Conservation (phyloP, 1,139 yeast species). For the Maudiozyma humilis region DNA sequence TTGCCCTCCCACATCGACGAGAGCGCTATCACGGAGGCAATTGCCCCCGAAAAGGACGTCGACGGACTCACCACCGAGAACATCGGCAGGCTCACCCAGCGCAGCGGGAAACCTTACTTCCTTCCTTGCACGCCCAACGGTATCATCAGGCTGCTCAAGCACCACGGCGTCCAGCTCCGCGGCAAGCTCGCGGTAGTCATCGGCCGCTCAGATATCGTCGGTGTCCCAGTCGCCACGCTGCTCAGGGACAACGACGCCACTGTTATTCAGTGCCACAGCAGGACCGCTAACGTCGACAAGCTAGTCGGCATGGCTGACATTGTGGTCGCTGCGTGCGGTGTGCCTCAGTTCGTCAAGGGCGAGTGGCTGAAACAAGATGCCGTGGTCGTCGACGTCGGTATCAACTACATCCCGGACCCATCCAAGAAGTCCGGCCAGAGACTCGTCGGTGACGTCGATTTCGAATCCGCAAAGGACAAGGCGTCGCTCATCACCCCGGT, state of each 20-base stretch:
- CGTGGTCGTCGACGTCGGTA: conserved; percentile 71
- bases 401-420: conserved; percentile 60
- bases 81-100: conserved; percentile 67
- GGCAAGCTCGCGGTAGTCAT: conserved; percentile 72
- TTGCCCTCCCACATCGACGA: conserved; percentile 65
- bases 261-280: conserved; percentile 64
- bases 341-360: conserved; percentile 59
- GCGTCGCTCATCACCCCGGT: conserved; percentile 70
- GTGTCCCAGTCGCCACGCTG: conserved; percentile 70
- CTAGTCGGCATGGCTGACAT: conserved; percentile 57
- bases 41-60: conserved; percentile 61
- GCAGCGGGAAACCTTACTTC: conserved; percentile 62
- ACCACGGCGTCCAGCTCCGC: conserved; percentile 48
- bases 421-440: conserved; percentile 55
- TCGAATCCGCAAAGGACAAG: conserved; percentile 44
- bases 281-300: conserved; percentile 45
- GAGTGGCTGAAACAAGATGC: conserved; percentile 67
- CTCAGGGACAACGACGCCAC: conserved; percentile 67
- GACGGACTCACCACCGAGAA: conserved; percentile 73
- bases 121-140: conserved; percentile 80
- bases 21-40: conserved; percentile 59
- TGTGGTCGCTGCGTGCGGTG: conserved; percentile 71
- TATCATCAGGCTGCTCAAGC: conserved; percentile 56
- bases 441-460: conserved; percentile 75
- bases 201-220: conserved; percentile 78